Conservation (phyloP, 2,329 filamentous ascomycete species). For the Botryotinia narcissicola region DNA sequence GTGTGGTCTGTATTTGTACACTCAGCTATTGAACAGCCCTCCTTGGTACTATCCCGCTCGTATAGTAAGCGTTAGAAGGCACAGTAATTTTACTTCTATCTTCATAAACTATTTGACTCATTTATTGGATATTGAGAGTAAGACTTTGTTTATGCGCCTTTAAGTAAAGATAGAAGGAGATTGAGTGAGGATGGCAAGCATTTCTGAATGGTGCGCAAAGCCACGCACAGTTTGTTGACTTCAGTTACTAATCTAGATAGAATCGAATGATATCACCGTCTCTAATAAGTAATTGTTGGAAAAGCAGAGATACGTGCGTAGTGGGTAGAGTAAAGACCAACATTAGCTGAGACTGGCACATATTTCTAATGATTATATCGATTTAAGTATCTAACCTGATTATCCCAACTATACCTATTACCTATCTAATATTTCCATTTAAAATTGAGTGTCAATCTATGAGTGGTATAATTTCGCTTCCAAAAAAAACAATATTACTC, state of each 20-base stretch:
- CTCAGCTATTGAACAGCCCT: background rate
- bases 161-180: background rate
- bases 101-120: background rate
- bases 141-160: background rate
- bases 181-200: background rate
- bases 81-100: background rate
- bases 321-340: background rate
- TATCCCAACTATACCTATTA: background rate
- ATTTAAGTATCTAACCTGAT: background rate
- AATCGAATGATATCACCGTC: background rate
- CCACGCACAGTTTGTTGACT: background rate
- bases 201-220: background rate
- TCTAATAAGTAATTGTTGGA: background rate
- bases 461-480: background rate
- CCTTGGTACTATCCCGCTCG: background rate
- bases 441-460: background rate
- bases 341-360: background rate
- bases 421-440: background rate
- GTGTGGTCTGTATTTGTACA: background rate
- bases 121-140: background rate
- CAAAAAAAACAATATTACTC: background rate
- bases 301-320: background rate
- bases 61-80: background rate
- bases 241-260: background rate
- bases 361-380: background rate